Percentiles rank a stretch among this genome's conserved stretches.
Conservation (phyloP, 345 rosid genomes). For the Camelina laxa region DNA sequence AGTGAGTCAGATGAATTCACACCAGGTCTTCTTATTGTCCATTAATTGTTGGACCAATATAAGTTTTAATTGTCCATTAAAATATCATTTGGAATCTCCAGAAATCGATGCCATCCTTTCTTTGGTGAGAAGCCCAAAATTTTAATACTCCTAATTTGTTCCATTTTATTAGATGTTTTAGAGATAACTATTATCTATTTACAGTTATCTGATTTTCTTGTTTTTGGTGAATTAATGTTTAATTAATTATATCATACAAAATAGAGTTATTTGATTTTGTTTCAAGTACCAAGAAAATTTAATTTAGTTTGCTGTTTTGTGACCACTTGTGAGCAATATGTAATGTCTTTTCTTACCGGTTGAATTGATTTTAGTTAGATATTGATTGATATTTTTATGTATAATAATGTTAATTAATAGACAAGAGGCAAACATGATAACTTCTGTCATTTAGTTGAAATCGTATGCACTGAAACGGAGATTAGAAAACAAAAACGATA, state of each 20-base stretch:
- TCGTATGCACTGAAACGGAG: neutral
- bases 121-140: neutral
- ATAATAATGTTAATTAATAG: no score
- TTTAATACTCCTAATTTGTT: neutral
- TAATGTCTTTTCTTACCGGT: neutral
- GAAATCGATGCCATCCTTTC: neutral
- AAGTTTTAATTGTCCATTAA: no score
- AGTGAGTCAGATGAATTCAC: conserved; percentile 29
- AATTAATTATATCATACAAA: no score
- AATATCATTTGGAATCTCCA: conserved; percentile 4
- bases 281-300: neutral
- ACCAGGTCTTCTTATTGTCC: conserved; percentile 21
- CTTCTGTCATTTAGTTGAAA: neutral
- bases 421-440: neutral
- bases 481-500: neutral
- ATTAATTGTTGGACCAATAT: conserved; percentile 25
- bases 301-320: neutral
- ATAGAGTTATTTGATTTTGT: neutral
- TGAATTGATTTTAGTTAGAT: neutral
- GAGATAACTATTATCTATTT: neutral
- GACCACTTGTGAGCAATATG: neutral
- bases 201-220: neutral
- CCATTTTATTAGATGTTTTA: neutral
- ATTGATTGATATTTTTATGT: neutral
- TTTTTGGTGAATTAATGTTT: no score